These are phyloP conservation scores for Nemophila menziesii DNA, from an alignment of 257 asterid genomes.

Conservation along the genomic window DNA sequence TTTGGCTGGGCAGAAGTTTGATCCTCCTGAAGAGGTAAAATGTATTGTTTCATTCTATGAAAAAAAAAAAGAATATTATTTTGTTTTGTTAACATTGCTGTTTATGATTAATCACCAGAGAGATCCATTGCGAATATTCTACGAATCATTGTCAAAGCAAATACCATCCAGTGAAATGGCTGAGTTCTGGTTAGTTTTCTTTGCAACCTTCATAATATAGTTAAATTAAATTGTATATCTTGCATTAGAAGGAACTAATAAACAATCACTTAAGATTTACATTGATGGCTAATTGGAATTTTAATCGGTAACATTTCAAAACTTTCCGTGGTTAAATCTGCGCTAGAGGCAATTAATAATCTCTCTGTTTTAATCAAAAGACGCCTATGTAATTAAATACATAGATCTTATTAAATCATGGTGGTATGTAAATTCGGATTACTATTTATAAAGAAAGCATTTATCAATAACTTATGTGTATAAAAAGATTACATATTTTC, in stretches of 20 bases:
- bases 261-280: neutral
- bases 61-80: slow-evolving; percentile 2
- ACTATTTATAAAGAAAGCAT: no score
- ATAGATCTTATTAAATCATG: no score
- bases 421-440: no score
- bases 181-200: slow-evolving; percentile 45
- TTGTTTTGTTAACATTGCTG: slow-evolving; percentile 2
- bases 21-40: slow-evolving; percentile 59
- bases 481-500: no score
- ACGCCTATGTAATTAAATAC: no score
- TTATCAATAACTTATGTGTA: no score
- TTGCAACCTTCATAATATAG: neutral
- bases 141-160: slow-evolving; percentile 53
- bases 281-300: neutral
- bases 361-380: no score
- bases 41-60: slow-evolving; percentile 1
- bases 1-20: slow-evolving; percentile 53
- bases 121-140: slow-evolving; percentile 51
- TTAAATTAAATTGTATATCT: neutral
- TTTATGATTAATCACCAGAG: slow-evolving; percentile 33
- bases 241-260: neutral
- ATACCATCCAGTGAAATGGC: slow-evolving; percentile 71
- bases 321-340: neutral
- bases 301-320: neutral
- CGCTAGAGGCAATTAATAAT: no score